phyloP scores from a whole-genome alignment of 306 rosid genomes.

The Gastrolobium bilobum region DNA sequence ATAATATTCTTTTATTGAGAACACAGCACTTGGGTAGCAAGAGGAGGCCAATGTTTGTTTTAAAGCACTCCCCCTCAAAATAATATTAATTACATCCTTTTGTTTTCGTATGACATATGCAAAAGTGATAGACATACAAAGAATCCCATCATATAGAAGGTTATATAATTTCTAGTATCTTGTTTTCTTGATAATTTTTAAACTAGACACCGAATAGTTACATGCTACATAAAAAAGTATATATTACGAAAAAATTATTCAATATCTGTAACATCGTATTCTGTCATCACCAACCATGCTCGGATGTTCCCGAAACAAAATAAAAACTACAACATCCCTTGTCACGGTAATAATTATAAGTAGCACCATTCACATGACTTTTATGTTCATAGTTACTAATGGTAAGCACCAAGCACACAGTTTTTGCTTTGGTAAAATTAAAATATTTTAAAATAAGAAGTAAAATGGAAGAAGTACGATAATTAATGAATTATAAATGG shows the following conservation, averaged over 20 bases:
- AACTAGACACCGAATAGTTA: not conserved
- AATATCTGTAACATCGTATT: not conserved
- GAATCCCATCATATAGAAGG: not conserved
- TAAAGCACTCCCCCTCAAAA: not conserved
- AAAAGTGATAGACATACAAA: not conserved
- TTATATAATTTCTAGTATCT: not conserved
- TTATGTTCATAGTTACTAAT: not conserved
- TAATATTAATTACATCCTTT: not conserved
- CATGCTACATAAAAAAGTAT: not conserved
- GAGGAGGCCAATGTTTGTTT: not conserved
- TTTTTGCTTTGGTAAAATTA: not conserved
- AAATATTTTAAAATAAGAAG: not conserved
- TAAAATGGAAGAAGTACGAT: not conserved
- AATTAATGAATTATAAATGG: not conserved
- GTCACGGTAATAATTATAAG: not conserved
- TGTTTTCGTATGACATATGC: not conserved
- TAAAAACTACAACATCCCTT: slow-evolving; percentile 13
- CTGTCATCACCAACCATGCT: not conserved
- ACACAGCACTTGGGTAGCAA: not conserved
- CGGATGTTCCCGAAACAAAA: slow-evolving; percentile 17
- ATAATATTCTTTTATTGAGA: too few relatives aligned
- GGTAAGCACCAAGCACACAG: too few relatives aligned
- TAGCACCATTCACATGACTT: not conserved
- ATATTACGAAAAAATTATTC: not conserved
- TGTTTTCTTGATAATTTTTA: not conserved